Evolutionary conservation across 2,329 filamentous ascomycete genomes (phyloP), one percentile per base, ranked within the genome.

Genomic region (Chaetomium olivaceum): DNA sequence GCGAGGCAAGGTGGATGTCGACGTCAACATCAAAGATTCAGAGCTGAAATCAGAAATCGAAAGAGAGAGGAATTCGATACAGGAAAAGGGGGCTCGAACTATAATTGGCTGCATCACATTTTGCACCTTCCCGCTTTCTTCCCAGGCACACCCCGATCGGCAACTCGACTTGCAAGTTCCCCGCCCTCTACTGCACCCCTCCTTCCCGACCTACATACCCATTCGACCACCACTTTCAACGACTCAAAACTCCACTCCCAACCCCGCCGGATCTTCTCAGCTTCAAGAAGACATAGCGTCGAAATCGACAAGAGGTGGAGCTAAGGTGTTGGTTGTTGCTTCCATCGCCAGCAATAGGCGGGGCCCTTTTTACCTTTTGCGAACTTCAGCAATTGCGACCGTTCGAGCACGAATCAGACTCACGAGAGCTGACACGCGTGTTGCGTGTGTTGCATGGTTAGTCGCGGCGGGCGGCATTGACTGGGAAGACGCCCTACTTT

Each of bases 371-470:
- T 23, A n/a, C n/a, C n/a, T 33, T 55, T 58, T 21, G 16, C 21
- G n/a, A 25, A 11, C 27, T 36, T 33, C 19, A 48, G 29, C 39
- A 21, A 58, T 52, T 33, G 31, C 39, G 39, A 43, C 7, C 29
- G 19, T 56, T 29, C 51, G 31, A 52, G 51, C 43, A 25, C 63
- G 58, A 52, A 65, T 52, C 46, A 33, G 25, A 33, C 23, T 52
- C n/a, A 12, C 54, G 48, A 48, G 29, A 48, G 29, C 33, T 23
- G 57, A 63, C 64, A 62, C 56, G 54, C 48, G 46, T 14, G 43
- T 66, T 43, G 16, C 4, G 3, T 29, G 39, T 67, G 68, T 62
- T 67, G 66, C 63, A 67, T 69, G 65, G 58, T 69, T 57, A 51
- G 33, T 31, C 25, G 36, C 50, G 14, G 39, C 29, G 55, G 59